Evolutionary conservation across 768 basidiomycete species (phyloP).

Genomic region (Leccinellum luteum): DNA sequence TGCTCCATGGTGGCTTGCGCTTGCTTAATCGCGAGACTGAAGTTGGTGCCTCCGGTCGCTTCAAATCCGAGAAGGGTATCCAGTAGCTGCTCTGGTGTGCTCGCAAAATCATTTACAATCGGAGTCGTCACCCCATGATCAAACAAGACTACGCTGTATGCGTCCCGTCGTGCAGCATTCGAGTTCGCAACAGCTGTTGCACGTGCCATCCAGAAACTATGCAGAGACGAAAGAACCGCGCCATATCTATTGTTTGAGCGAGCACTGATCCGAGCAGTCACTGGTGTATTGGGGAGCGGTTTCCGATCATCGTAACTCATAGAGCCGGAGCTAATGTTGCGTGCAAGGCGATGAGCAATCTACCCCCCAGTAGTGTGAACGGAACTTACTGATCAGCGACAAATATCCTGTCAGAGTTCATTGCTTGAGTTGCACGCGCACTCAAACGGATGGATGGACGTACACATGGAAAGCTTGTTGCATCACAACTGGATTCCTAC

Average conservation of each 20-base stretch:
- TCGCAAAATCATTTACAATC: conserved; percentile 46
- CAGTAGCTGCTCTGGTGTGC: conserved; percentile 45
- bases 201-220: conserved; percentile 56
- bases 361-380: not conserved
- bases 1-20: conserved; percentile 40
- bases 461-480: conserved; percentile 62
- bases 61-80: conserved; percentile 32
- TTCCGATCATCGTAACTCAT: conserved; percentile 42
- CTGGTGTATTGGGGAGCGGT: conserved; percentile 46
- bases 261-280: conserved; percentile 35
- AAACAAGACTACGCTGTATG: conserved; percentile 57
- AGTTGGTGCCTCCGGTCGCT: conserved; percentile 42
- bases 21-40: conserved; percentile 36
- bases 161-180: conserved; percentile 41
- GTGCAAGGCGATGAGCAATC: not conserved
- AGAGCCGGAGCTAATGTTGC: conserved; percentile 44
- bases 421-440: not conserved
- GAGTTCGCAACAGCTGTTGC: conserved; percentile 33
- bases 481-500: conserved; percentile 50
- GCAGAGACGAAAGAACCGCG: conserved; percentile 54
- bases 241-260: conserved; percentile 50
- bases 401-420: conserved; percentile 41
- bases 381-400: conserved; percentile 46
- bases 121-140: conserved; percentile 18
- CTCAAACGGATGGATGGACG: conserved; percentile 16